These are phyloP conservation scores for Brachypodium distachyon DNA, from an alignment of 202 grass and related monocot species.

Conservation along the genomic window DNA sequence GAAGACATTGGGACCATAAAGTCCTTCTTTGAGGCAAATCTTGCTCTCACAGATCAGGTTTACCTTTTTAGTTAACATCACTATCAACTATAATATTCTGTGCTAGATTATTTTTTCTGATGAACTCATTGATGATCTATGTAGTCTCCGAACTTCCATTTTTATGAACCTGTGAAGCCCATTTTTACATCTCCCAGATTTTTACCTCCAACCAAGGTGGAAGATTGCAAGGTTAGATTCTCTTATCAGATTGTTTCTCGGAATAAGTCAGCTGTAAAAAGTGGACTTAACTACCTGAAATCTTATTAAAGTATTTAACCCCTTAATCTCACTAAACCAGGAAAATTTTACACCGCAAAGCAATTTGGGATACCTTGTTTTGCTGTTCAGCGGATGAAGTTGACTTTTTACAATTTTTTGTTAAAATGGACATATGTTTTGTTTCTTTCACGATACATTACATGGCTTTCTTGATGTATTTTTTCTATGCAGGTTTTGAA, in stretches of 20 bases:
- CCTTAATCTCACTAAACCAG: too few species aligned
- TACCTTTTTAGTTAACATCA: neutral
- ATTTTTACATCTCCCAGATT: conserved; percentile 65
- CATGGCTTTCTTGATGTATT: neutral
- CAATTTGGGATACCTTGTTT: too few species aligned
- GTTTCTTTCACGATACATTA: neutral
- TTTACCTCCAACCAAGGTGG: conserved; percentile 71
- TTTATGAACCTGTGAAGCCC: conserved; percentile 70
- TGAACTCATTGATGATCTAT: conserved; percentile 2
- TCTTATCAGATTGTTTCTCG: neutral
- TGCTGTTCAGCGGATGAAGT: too few species aligned
- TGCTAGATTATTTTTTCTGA: neutral
- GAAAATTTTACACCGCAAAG: too few species aligned
- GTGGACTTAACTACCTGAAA: too few species aligned
- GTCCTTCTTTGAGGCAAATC: conserved; percentile 79
- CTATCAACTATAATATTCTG: neutral
- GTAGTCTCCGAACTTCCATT: conserved; percentile 59
- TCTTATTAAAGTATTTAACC: too few species aligned
- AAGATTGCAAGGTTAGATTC: conserved; percentile 55
- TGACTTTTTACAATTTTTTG: too few species aligned
- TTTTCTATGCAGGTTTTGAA: conserved; percentile 45
- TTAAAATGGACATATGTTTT: too few species aligned
- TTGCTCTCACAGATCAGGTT: conserved; percentile 73
- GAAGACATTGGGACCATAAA: conserved; percentile 87
- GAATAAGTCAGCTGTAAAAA: too few species aligned